These are phyloP conservation scores for Durusdinium trenchii DNA, from an alignment of 73 alveolate genomes.

Conservation along the genomic window DNA sequence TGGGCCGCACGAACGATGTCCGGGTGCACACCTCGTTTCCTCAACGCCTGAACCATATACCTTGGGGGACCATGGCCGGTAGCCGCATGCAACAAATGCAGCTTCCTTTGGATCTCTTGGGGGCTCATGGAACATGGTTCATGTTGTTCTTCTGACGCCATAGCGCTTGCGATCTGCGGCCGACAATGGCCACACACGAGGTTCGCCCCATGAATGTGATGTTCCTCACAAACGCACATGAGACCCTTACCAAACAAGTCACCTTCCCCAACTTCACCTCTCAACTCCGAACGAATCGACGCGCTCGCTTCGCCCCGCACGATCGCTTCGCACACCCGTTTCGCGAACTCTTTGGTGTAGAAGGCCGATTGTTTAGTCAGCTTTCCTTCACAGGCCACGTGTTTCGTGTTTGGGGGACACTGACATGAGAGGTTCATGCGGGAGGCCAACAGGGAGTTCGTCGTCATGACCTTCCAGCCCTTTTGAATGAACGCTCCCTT, in stretches of 20 bases:
- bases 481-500: not conserved
- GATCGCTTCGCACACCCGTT: not conserved
- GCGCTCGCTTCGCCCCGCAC: not conserved
- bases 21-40: too few relatives aligned
- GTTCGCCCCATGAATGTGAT: too few relatives aligned
- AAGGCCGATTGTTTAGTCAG: not conserved
- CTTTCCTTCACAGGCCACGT: not conserved
- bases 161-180: too few relatives aligned
- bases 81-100: too few relatives aligned
- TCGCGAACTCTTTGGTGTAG: not conserved
- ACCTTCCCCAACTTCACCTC: not conserved
- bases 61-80: too few relatives aligned
- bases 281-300: not conserved
- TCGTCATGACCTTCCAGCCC: constrained; percentile 13
- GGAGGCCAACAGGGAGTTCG: not conserved
- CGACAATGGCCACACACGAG: too few relatives aligned
- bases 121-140: too few relatives aligned
- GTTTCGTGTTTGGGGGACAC: not conserved
- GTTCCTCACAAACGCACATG: too few relatives aligned
- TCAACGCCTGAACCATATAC: too few relatives aligned
- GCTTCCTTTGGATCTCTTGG: too few relatives aligned
- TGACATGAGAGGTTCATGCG: not conserved
- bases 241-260: not conserved
- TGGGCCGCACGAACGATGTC: too few relatives aligned
- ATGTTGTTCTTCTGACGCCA: too few relatives aligned